These are phyloP conservation scores for Iris pallida DNA, from an alignment of 116 monocot genomes.

Conservation along the genomic window DNA sequence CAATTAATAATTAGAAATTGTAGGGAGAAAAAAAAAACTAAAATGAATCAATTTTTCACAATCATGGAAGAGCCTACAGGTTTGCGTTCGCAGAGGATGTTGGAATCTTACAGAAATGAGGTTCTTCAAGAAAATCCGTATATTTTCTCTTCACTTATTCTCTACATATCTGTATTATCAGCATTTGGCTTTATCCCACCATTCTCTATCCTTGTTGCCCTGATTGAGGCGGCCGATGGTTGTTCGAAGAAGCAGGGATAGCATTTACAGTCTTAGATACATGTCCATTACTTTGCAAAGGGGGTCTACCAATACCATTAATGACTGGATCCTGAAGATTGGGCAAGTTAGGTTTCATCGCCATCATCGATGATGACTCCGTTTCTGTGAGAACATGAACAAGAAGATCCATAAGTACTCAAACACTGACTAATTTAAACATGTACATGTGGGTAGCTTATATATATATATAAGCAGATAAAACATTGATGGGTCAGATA, in stretches of 20 bases:
- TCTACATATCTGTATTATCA: conserved; percentile 22
- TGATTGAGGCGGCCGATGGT: conserved; percentile 3
- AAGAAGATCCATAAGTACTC: background rate
- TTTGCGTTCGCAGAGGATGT: too few species aligned
- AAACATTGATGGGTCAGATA: too few species aligned
- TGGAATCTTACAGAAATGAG: too few species aligned
- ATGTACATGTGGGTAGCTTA: too few species aligned
- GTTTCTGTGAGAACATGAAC: conserved; percentile 21
- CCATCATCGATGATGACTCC: conserved; percentile 25
- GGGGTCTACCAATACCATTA: conserved; percentile 17
- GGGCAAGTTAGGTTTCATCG: conserved; percentile 16
- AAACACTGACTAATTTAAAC: too few species aligned
- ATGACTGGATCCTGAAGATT: conserved; percentile 13
- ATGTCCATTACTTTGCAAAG: background rate
- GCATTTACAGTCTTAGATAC: background rate
- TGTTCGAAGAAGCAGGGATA: conserved; percentile 2
- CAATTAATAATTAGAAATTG: too few species aligned
- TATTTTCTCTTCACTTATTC: background rate
- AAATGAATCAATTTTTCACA: too few species aligned
- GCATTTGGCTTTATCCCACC: conserved; percentile 17
- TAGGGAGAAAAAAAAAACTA: too few species aligned
- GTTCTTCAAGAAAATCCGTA: background rate
- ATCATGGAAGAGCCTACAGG: too few species aligned
- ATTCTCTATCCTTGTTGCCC: conserved; percentile 1
- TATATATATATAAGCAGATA: too few species aligned